Evolutionary conservation across 1,284 basidiomycete species (phyloP), one percentile per base, ranked within the genome.

Genomic region (Cryptococcus floricola): DNA sequence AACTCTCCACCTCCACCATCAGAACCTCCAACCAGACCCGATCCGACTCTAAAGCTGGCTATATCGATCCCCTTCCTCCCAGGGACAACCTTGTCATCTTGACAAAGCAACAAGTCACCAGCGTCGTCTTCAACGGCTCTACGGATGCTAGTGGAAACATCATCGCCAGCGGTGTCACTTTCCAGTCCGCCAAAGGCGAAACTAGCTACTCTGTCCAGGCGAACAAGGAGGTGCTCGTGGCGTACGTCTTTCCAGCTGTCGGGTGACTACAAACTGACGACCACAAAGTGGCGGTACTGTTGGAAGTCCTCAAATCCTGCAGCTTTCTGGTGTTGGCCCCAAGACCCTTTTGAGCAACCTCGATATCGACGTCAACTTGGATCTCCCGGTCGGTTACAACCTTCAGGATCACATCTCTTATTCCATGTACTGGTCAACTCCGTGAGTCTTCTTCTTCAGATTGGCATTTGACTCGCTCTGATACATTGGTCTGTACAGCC

Each of bases 351-450:
- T 89, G 43, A 63, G 78, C 25, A 68, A 70, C 7, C 80, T 83
- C 27, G 82, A 82, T 47, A 82, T 90, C 57, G 48, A 52, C 10
- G 58, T 64, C 55, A 64, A 71, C 12, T 58, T 79, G 42, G 83
- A 84, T 58, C 77, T 88, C 2, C 86, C 87, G 54, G 88, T 91
- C 52, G 88, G 88, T 1, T 83, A 86, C 73, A 85, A 88, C 75
- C 69, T 89, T 45, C 85, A 87, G 70, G 87, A 90, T 69, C 87
- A 88, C 73, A 65, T 86, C n/a, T 65, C 71, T 12, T 61, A 57
- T 58, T 62, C 67, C n/a, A 68, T 74, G 67, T 73, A 73, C 65
- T 74, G 68, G 66, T 63, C 61, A 39, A 69, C 65, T n/a, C 68
- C 70, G 60, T 67, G 51, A 53, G 65, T 58, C 14, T 4, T 18